These are phyloP conservation scores for Leersia perrieri DNA, from an alignment of 176 grass and related monocot species.

Conservation along the genomic window DNA sequence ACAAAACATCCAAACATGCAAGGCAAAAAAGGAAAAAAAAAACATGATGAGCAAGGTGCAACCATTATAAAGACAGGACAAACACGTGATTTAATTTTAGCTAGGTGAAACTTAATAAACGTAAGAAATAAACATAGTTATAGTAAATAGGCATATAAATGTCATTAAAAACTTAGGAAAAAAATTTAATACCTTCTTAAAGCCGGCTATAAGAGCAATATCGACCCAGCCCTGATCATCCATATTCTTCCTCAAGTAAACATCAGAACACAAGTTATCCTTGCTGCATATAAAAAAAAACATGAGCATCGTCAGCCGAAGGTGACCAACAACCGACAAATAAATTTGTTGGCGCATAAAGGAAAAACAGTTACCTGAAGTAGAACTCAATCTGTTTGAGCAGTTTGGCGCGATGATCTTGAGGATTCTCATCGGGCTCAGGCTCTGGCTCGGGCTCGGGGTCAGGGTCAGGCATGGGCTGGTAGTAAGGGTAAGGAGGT, in stretches of 20 bases:
- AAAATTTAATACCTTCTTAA: slow-evolving; percentile 85
- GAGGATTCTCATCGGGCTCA: background rate
- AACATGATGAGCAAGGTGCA: background rate
- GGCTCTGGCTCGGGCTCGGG: background rate
- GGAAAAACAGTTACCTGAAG: slow-evolving; percentile 59
- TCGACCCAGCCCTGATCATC: slow-evolving; percentile 90
- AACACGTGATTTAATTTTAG: background rate
- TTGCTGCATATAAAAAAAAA: slow-evolving; percentile 59
- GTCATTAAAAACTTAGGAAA: no score
- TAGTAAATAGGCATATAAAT: background rate
- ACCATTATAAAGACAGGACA: background rate
- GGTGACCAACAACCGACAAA: background rate
- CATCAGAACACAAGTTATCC: slow-evolving; percentile 90
- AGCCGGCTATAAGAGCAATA: slow-evolving; percentile 75
- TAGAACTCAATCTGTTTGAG: slow-evolving; percentile 94
- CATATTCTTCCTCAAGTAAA: slow-evolving; percentile 73
- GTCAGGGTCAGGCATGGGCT: background rate
- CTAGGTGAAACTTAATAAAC: background rate
- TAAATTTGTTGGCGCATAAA: background rate
- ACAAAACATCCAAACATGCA: background rate
- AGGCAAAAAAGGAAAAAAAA: background rate
- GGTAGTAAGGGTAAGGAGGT: slow-evolving; percentile 50
- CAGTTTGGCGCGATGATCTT: slow-evolving; percentile 44
- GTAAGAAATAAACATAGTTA: background rate
- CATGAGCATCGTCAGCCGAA: slow-evolving; percentile 23